phyloP scores from a whole-genome alignment of 2,329 filamentous ascomycete species.

The Onygenales sp. region DNA sequence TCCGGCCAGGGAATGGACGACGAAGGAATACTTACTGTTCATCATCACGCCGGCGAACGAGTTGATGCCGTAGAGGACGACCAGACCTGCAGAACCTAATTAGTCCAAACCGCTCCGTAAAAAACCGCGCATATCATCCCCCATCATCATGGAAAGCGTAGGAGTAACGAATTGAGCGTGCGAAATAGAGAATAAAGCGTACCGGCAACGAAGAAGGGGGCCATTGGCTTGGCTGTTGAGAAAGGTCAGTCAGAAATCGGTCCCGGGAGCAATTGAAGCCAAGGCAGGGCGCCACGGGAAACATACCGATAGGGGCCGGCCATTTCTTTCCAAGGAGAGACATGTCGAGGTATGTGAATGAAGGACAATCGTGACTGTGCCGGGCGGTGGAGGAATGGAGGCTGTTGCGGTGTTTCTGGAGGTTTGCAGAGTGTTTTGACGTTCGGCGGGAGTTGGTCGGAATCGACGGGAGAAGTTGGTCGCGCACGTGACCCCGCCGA shows the following conservation, averaged over 20 bases:
- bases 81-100: conserved; percentile 42
- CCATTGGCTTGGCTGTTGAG: conserved; percentile 70
- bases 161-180: not conserved
- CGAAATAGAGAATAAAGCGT: conserved; percentile 38
- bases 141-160: not conserved
- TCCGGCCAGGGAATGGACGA: conserved; percentile 2
- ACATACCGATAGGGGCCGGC: conserved; percentile 67
- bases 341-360: conserved; percentile 46
- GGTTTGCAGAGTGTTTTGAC: not conserved
- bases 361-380: conserved; percentile 1
- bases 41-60: conserved; percentile 67
- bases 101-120: not conserved
- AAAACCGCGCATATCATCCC: not conserved
- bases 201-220: conserved; percentile 92
- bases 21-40: conserved; percentile 55
- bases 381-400: conserved; percentile 1
- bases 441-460: no score
- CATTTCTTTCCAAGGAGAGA: conserved; percentile 79
- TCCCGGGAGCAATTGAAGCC: conserved; percentile 6
- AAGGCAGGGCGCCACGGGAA: conserved; percentile 11
- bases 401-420: not conserved
- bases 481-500: no score
- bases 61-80: conserved; percentile 90
- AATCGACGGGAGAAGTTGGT: no score
- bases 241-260: conserved; percentile 20